phyloP scores from a whole-genome alignment of 768 basidiomycete species.

The Mycena haematopus region DNA sequence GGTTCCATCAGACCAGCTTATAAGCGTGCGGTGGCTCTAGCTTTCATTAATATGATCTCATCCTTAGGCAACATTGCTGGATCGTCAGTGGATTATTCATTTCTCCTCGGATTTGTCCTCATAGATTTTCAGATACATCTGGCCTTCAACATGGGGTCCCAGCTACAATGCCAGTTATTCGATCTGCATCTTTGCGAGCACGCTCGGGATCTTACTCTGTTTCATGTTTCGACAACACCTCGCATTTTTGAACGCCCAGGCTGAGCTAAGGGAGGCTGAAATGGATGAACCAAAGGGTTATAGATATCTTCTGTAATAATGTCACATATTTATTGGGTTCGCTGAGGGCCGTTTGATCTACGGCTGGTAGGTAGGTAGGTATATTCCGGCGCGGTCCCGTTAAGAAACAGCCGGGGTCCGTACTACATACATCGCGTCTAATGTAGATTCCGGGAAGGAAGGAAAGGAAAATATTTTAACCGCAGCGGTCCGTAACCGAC shows the following conservation, averaged over 20 bases:
- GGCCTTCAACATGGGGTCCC: conserved; percentile 74
- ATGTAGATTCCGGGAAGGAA: too few species aligned
- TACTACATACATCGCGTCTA: too few species aligned
- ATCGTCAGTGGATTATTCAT: conserved; percentile 56
- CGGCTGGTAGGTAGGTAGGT: too few species aligned
- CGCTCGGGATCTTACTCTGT: conserved; percentile 56
- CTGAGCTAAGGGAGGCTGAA: conserved; percentile 47
- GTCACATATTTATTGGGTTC: background rate
- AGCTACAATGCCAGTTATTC: conserved; percentile 73
- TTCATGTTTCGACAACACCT: conserved; percentile 56
- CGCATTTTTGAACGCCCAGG: conserved; percentile 44
- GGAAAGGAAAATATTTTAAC: too few species aligned
- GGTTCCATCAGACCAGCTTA: conserved; percentile 70
- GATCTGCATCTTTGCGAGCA: conserved; percentile 70
- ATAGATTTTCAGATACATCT: conserved; percentile 36
- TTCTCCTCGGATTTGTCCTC: background rate
- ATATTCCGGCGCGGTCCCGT: too few species aligned
- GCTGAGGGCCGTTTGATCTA: background rate
- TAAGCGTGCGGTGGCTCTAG: conserved; percentile 90
- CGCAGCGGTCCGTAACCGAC: too few species aligned
- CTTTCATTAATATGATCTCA: conserved; percentile 81
- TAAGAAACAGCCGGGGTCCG: too few species aligned
- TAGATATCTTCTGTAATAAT: conserved; percentile 53
- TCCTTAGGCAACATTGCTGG: conserved; percentile 87
- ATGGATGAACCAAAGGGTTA: conserved; percentile 43